Conservation (phyloP, 2,329 filamentous ascomycete species). For the Nannizziopsis barbatae region DNA sequence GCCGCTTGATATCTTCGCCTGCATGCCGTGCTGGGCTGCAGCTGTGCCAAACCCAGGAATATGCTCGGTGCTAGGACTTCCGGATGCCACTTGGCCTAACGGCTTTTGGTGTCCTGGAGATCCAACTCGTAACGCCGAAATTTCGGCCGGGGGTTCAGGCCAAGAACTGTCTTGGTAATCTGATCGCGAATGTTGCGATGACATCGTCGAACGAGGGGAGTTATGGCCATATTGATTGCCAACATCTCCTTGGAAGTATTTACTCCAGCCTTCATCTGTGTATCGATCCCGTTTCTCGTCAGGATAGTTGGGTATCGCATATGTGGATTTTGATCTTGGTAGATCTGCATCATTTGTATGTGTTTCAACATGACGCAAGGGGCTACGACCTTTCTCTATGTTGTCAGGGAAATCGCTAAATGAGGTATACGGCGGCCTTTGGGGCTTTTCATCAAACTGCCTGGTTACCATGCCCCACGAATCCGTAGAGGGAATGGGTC, state of each 20-base stretch:
- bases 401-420: not conserved
- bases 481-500: conserved; percentile 32
- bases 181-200: conserved; percentile 23
- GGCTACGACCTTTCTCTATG: conserved; percentile 12
- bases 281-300: conserved; percentile 24
- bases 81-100: conserved; percentile 31
- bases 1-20: conserved; percentile 35
- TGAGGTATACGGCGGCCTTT: not conserved
- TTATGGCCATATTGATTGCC: conserved; percentile 5
- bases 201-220: conserved; percentile 20
- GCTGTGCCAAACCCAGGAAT: conserved; percentile 23
- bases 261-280: conserved; percentile 40
- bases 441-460: conserved; percentile 14
- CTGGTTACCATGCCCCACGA: conserved; percentile 34
- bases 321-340: conserved; percentile 11
- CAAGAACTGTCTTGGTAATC: conserved; percentile 33
- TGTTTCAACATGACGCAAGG: conserved; percentile 13
- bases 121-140: conserved; percentile 28
- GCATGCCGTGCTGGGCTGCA: conserved; percentile 31
- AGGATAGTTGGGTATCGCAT: not conserved
- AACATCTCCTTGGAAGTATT: conserved; percentile 36
- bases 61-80: conserved; percentile 35
- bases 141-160: conserved; percentile 27
- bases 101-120: conserved; percentile 31
- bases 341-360: conserved; percentile 16